Evolutionary conservation across 2,329 filamentous ascomycete genomes (phyloP), one percentile per base, ranked within the genome.

Genomic region (Colletotrichum incanum): DNA sequence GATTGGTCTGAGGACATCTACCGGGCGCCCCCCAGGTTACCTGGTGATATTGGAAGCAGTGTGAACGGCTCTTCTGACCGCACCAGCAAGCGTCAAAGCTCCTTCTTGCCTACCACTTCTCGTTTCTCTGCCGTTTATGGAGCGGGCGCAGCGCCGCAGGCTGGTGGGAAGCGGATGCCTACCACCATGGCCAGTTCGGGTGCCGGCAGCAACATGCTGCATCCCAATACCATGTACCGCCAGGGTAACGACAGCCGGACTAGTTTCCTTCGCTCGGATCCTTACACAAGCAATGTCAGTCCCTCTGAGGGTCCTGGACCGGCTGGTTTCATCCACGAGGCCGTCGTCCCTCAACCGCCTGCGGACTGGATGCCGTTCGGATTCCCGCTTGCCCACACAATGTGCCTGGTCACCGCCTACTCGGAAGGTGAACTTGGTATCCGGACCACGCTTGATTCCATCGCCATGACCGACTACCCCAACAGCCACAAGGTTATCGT

Each of bases 1-100:
- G 96, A 98, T 78, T 99, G 96, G 96, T 93, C 93, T 18, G 94
- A 98, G 75, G 96, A 99, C 79, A 99, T 99, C 77, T 98, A 99
- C 82, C 93, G 95, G 54, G 93, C 96, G 4, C 94, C 95, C 31
- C 92, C 93, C 66, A 93, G 95, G 75, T 87, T 98, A 74, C 89
- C 92, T 4, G 96, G 91, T 23, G 91, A 98, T 77, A 85, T 93
- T 52, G 89, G 90, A 71, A 93, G 90, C 78, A 92, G 89, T 61
- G 88, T 91, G 72, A 87, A 87, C 14, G 83, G 85, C 62, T 90
- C 89, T 49, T 86, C 88, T 18, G 94, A 96, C 74, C 89, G 93
- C 64, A 87, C 86, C 67, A 94, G 89, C 88, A 98, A 96, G 85
- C 93, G 96, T 75, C 89, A 87, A 74, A 98, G 94, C 81, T 87